Evolutionary conservation across 1,139 yeast species (phyloP), one percentile per base, ranked within the genome.

Genomic region (Pichiaceae sp.): DNA sequence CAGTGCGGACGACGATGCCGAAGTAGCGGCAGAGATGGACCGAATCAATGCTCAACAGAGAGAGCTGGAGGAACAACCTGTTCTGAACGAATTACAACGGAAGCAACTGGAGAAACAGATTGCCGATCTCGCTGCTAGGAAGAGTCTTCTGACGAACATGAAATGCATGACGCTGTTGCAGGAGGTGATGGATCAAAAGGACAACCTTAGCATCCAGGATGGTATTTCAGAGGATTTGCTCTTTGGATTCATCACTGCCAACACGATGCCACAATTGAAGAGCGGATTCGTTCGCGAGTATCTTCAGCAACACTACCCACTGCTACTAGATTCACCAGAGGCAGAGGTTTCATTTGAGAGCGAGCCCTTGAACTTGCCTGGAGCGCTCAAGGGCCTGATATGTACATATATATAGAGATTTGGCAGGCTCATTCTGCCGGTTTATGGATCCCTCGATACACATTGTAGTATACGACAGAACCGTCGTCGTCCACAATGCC

Each of bases 401-500:
- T 14, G 4, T 30, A 18, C 11, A 18, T 7, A 35, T 34, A 19
- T 18, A 24, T 14, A 26, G 8, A 8, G 15, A 29, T 27, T 33
- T 20, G 6, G n/a, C 8, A 8, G 14, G 6, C 28, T 12, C 28
- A 38, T 20, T 41, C 38, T 11, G 74, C 59, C 3, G 87, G 87
- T 51, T 69, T 72, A 8, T 68, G 71, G 15, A 79, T 61, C 1
- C 85, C 87, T 42, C 71, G 70, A 50, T 78, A 72, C 28, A 78
- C 66, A 47, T 75, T 68, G 50, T 80, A 80, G 49, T 78, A 81
- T 4, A 78, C 81, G 3, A 81, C 67, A 0, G 86, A 76, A 0
- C 83, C 78, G 53, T 80, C 89, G 38, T 67, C 66, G 39, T 78
- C 75, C 7, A 72, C 65, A 43, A 80, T 60, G 1, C 74, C 86